A percentile compares a stretch with the other conserved stretches of the same genome.
phyloP scores from a whole-genome alignment of 306 rosid species.

The Gastrolobium bilobum region DNA sequence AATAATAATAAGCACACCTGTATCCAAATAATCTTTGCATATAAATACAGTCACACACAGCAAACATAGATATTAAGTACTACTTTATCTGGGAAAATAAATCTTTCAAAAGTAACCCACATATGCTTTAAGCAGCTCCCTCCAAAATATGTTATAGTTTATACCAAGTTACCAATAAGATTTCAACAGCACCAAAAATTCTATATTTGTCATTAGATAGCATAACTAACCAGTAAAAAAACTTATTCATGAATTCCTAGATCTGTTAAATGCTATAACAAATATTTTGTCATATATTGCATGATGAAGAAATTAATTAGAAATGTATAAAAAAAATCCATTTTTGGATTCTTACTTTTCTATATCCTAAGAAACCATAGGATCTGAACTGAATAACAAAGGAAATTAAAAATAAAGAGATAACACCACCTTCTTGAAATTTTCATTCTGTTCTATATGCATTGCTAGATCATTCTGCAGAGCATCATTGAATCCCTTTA shows the following conservation, averaged over 20 bases:
- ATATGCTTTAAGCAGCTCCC: conserved; percentile 27
- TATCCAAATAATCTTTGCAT: conserved; percentile 28
- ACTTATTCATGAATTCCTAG: conserved; percentile 23
- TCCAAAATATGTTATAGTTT: conserved; percentile 32
- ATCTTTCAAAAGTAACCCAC: conserved; percentile 18
- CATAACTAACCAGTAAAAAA: conserved; percentile 28
- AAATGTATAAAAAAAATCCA: conserved; percentile 26
- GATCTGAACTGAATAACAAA: conserved; percentile 19
- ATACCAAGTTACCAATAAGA: conserved; percentile 1
- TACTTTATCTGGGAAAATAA: neutral
- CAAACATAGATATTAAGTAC: conserved; percentile 13
- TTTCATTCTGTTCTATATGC: conserved; percentile 68
- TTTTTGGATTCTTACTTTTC: conserved; percentile 30
- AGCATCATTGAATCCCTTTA: conserved; percentile 65
- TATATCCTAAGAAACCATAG: conserved; percentile 38
- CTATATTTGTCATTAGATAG: conserved; percentile 16
- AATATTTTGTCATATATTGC: conserved; percentile 25
- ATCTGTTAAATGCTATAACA: conserved; percentile 36
- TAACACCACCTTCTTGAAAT: conserved; percentile 70
- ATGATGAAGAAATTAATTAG: conserved; percentile 16
- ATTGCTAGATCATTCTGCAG: conserved; percentile 65
- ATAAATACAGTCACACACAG: neutral
- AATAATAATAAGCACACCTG: conserved; percentile 26
- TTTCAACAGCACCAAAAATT: conserved; percentile 14
- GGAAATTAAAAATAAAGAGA: conserved; percentile 18